Percentiles rank a stretch among this genome's conserved stretches.
Conservation (phyloP, 1,284 basidiomycete species). For the Thelephora terrestris region DNA sequence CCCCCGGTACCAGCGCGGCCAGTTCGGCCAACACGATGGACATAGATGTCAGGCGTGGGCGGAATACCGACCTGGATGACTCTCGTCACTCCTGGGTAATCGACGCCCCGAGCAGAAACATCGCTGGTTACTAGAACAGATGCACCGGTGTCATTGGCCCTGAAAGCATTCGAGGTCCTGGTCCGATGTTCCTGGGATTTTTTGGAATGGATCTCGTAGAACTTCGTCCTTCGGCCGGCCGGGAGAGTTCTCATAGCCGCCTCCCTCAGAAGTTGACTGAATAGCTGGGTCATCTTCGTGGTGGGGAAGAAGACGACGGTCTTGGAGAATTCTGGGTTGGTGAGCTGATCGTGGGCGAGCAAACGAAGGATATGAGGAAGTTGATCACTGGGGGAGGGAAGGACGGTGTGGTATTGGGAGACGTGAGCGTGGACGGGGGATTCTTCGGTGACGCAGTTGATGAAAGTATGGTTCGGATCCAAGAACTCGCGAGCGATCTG, state of each 20-base stretch:
- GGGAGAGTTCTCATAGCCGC: slow-evolving; percentile 35
- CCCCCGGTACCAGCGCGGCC: slow-evolving; percentile 69
- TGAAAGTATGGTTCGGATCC: slow-evolving; percentile 45
- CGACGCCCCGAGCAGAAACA: slow-evolving; percentile 84
- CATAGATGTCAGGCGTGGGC: slow-evolving; percentile 63
- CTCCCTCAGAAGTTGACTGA: slow-evolving; percentile 51
- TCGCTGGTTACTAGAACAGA: slow-evolving; percentile 81
- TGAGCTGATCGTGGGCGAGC: slow-evolving; percentile 85
- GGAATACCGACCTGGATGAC: slow-evolving; percentile 92
- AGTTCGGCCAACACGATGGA: slow-evolving; percentile 89
- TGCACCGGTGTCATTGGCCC: slow-evolving; percentile 47
- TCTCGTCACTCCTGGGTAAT: slow-evolving; percentile 85
- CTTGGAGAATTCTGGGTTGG: slow-evolving; percentile 64
- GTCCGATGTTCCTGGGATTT: slow-evolving; percentile 58
- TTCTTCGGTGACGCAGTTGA: slow-evolving; percentile 50
- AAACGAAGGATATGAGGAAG: slow-evolving; percentile 75
- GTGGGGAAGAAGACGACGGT: slow-evolving; percentile 86
- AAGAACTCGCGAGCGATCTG: slow-evolving; percentile 49
- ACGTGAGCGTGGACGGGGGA: slow-evolving; percentile 70
- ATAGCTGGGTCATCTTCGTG: slow-evolving; percentile 79
- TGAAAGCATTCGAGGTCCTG: slow-evolving; percentile 60
- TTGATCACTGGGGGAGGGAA: slow-evolving; percentile 60
- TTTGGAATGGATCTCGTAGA: slow-evolving; percentile 87
- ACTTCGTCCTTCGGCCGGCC: slow-evolving; percentile 35
- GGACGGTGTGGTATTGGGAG: slow-evolving; percentile 75